A percentile compares a stretch with the other conserved stretches of the same genome.
Evolutionary conservation across 441 rosid genomes (phyloP).

Genomic region (Erodium trifolium): DNA sequence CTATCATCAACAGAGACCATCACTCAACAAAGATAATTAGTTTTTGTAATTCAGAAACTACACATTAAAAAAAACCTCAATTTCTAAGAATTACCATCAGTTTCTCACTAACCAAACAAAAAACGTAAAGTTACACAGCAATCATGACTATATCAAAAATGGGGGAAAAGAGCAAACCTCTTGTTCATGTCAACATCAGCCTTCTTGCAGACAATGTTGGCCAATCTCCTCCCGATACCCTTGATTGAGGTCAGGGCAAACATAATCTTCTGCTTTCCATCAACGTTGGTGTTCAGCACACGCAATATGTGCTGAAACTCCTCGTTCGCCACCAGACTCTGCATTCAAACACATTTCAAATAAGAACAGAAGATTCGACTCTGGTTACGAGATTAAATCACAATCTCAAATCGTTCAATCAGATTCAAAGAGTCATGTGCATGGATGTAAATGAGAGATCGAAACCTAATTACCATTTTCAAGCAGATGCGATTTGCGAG

Average conservation of each 20-base stretch:
- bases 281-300: slow-evolving; percentile 83
- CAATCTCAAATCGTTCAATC: too few relatives aligned
- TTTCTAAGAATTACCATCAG: neutral
- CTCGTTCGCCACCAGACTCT: slow-evolving; percentile 78
- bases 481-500: neutral
- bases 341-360: slow-evolving; percentile 11
- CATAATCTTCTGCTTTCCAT: slow-evolving; percentile 87
- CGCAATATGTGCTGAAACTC: slow-evolving; percentile 88
- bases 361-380: neutral
- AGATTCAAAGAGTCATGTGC: neutral
- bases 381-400: too few relatives aligned
- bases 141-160: neutral
- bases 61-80: neutral
- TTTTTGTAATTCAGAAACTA: neutral
- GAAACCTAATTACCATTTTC: slow-evolving; percentile 7
- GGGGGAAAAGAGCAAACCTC: slow-evolving; percentile 32
- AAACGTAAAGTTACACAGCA: neutral
- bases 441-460: neutral
- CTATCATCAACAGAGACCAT: neutral
- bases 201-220: slow-evolving; percentile 88
- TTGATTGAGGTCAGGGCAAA: slow-evolving; percentile 85
- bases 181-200: slow-evolving; percentile 92
- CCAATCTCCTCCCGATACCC: slow-evolving; percentile 81
- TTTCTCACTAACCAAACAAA: neutral
- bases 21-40: neutral